A percentile compares a stretch with the other conserved stretches of the same genome.
Evolutionary conservation across 2,329 filamentous ascomycete genomes (phyloP).

Genomic region (Lecanosticta acicola): DNA sequence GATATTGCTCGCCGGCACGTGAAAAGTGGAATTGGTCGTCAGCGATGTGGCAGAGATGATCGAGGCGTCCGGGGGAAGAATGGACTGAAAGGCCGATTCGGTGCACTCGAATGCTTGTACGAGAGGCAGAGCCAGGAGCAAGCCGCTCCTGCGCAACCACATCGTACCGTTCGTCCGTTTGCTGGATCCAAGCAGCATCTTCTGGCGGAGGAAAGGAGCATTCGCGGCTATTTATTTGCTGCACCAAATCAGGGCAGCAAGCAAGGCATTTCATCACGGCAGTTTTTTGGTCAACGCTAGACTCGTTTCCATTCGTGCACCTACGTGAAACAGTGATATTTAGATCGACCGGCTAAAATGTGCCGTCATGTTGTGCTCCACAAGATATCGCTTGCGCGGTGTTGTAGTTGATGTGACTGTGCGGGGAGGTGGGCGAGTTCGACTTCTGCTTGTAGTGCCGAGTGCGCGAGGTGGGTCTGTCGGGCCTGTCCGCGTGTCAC

Average conservation of each 20-base stretch:
- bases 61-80: conserved; percentile 33
- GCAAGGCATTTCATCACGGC: background rate
- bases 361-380: background rate
- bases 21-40: conserved; percentile 35
- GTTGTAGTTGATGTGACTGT: no score
- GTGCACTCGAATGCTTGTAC: conserved; percentile 28
- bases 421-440: no score
- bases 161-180: no score
- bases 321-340: background rate
- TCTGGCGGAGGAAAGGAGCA: no score
- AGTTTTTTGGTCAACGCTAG: background rate
- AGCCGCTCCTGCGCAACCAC: no score
- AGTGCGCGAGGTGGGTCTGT: no score
- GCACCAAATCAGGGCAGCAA: no score
- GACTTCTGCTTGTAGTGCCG: no score
- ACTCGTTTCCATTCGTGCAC: background rate
- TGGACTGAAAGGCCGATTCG: conserved; percentile 29
- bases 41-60: conserved; percentile 34
- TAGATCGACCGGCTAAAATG: background rate
- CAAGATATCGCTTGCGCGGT: no score
- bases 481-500: background rate
- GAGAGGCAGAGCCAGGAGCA: background rate
- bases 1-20: conserved; percentile 34
- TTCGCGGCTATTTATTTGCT: no score
- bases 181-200: no score